These are phyloP conservation scores for Pseudoneurospora amorphoporcata DNA, from an alignment of 495 filamentous ascomycete species.

Conservation along the genomic window DNA sequence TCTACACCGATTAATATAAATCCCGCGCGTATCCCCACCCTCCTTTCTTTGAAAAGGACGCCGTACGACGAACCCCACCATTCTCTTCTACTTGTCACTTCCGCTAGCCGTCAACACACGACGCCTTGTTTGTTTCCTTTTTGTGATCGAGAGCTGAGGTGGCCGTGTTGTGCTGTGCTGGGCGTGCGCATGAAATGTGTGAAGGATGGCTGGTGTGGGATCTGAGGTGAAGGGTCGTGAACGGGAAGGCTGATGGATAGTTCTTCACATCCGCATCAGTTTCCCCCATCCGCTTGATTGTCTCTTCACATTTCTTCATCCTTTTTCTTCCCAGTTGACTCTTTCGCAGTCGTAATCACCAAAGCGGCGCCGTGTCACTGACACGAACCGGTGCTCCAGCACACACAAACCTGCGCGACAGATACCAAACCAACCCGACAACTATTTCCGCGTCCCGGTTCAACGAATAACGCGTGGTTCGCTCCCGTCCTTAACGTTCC, in stretches of 20 bases:
- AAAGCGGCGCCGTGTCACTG: not conserved
- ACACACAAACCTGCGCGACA: not conserved
- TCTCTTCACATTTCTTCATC: not conserved
- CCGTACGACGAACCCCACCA: not conserved
- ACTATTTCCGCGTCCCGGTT: not conserved
- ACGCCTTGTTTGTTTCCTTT: not conserved
- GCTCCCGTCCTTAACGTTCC: not conserved
- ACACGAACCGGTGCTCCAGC: not conserved
- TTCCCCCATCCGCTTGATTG: not conserved
- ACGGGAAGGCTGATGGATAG: not conserved
- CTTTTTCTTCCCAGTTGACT: not conserved
- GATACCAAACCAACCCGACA: not conserved
- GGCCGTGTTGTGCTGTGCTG: not conserved
- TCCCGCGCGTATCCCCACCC: not conserved
- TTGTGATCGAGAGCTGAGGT: not conserved
- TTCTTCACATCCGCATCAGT: not conserved
- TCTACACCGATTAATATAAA: not conserved
- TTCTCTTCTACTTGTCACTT: not conserved
- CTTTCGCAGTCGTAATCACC: not conserved
- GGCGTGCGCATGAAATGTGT: not conserved
- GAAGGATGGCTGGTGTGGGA: not conserved
- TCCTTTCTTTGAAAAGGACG: not conserved
- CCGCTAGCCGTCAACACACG: not conserved
- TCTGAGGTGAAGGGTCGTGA: not conserved
- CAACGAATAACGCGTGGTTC: not conserved